Base-by-base conservation (phyloP, 2,329 filamentous ascomycete genomes). In the Fusarium marasasianum region DNA sequence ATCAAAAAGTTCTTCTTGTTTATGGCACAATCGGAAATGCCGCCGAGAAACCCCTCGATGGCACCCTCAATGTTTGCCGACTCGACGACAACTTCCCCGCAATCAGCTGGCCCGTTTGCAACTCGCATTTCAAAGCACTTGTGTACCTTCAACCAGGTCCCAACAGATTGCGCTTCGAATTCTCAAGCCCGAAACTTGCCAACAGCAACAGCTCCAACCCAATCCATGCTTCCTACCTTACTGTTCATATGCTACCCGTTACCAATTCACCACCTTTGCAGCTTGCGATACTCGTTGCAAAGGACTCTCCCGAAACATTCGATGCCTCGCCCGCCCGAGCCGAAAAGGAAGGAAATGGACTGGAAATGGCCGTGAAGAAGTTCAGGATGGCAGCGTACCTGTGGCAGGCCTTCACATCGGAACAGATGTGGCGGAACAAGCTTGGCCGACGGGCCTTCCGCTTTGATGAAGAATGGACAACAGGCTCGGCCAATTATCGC, bases 371-470 rank as follows among this genome's bases (percentile, higher is more conserved):
- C 0, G 88, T 97, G 58, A 91, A 90, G 78, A 99, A 99, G 81
- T 98, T 96, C 81, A 91, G 95, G 72, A 98, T 97, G 93, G 93
- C 95, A 24, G 96, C 94, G 31, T 98, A 98, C 80, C 87, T 98
- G 20, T 98, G 96, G 95, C 96, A 99, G 81, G 94, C 95, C 13
- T 98, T 97, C 79, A 98, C 96, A 0, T 94, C 94, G 12, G 96
- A 99, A 81, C 95, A 98, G 81, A 98, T 98, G 96, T 93, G 91
- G 81, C 91, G 94, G 72, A 93, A 98, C 80, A 93, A 92, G 69
- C 90, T 98, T 75, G 95, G 95, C 15, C 90, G 96, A 66, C 91
- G 96, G 65, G 92, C 90, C 60, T 98, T 98, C 82, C 89, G 95
- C 48, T 95, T 97, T 72, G 96, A 98, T 77, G 96, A 99, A 82